Evolutionary conservation across 306 rosid genomes (phyloP), one percentile per base, ranked within the genome.

Genomic region (Acacia acuminata): DNA sequence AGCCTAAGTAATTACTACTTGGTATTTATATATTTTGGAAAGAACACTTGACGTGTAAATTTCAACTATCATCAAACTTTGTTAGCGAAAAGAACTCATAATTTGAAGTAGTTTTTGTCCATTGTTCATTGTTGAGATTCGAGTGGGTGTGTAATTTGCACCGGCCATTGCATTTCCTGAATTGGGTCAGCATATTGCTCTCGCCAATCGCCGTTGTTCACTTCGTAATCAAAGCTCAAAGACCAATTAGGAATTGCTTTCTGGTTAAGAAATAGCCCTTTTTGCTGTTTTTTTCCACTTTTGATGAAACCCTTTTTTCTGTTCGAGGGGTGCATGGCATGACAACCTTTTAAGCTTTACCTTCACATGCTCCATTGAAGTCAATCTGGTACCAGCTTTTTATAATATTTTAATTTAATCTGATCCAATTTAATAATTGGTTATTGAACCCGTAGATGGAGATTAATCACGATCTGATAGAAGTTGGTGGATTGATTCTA

Each of bases 1-100:
- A 75, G 45, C 71, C 81, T 78, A 45, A 75, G 82, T 79, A 81
- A 43, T 79, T 63, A 65, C 65, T 79, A 65, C 65, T 79, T 76
- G 78, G 45, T 50, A 79, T 70, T 61, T 50, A 44, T 69, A 61
- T 61, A 47, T 83, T 79, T 76, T 79, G 77, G 76, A 20, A 66
- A 58, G 25, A 77, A 81, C 79, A 55, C 63, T 71, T 75, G 63
- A 10, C 71, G 77, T 73, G 43, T 80, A 24, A 77, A 63, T 77
- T 80, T 80, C 58, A 73, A 53, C 34, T 63, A 6, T 63, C 77
- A 75, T 72, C 88, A 75, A 75, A 56, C 22, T 71, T 67, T 71
- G 22, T 81, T 56, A 60, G 16, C 61, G 66, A 50, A 25, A 50
- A 75, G 64, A 79, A 75, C 63, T 36, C 38, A 61, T 74, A 61